phyloP scores from a whole-genome alignment of 768 basidiomycete genomes.

The Lactarius hatsudake region DNA sequence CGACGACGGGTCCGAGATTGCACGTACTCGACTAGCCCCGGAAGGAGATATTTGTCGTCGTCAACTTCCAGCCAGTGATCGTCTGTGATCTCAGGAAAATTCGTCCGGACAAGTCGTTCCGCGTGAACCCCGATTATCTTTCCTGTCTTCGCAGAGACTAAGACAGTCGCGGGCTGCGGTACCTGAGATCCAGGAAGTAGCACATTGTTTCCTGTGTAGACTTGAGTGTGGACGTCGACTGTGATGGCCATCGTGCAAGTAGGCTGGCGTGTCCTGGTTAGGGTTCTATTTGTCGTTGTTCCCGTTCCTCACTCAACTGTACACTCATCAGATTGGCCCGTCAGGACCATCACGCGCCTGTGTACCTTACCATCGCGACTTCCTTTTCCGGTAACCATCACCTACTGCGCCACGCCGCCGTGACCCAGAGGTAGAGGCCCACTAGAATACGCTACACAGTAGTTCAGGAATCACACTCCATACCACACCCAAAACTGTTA shows the following conservation, averaged over 20 bases:
- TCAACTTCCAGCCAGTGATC: conserved; percentile 38
- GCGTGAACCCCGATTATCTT: conserved; percentile 39
- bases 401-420: too few relatives aligned
- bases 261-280: neutral
- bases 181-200: conserved; percentile 30
- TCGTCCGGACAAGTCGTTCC: conserved; percentile 23
- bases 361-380: neutral
- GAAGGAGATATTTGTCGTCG: conserved; percentile 43
- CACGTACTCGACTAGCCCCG: conserved; percentile 55
- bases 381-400: too few relatives aligned
- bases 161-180: conserved; percentile 41
- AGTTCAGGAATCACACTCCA: too few relatives aligned
- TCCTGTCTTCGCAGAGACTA: conserved; percentile 40
- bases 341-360: neutral
- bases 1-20: neutral
- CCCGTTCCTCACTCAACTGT: neutral
- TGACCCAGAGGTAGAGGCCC: too few relatives aligned
- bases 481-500: too few relatives aligned
- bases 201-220: conserved; percentile 29
- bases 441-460: too few relatives aligned
- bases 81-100: conserved; percentile 31
- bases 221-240: conserved; percentile 1
- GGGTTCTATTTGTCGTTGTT: neutral
- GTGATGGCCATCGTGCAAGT: conserved; percentile 7
- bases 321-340: neutral